Evolutionary conservation across 805 yeast species (phyloP), one percentile per base, ranked within the genome.

Genomic region (Pichia occidentalis): DNA sequence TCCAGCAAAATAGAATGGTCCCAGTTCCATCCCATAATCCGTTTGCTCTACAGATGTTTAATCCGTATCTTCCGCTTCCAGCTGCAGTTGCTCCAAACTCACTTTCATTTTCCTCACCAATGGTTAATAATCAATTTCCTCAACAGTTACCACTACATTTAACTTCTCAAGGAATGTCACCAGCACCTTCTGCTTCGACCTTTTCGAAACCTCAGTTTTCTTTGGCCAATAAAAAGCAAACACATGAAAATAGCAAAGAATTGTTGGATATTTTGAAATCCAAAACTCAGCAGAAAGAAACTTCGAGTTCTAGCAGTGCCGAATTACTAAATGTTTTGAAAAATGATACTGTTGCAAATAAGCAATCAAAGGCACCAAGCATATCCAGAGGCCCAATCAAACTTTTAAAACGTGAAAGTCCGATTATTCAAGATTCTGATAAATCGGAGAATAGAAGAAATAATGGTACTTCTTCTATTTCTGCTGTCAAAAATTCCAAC

Each of bases 181-280:
- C 29, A 24, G 58, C 59, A 6, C 64, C 64, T 21, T 54, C 54
- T 14, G 57, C 61, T 7, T 56, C 60, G 2, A 43, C 59, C 3
- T 49, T 61, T 25, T 52, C 50, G 31, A 61, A 54, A 38, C 64
- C 65, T n/a, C 50, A 51, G 12, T 51, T 57, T 37, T 51, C 37
- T 10, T 41, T 53, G 11, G 40, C 50, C 11, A 48, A 50, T 37
- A 47, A 47, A 24, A 53, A 56, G 33, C 52, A 62, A n/a, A 57
- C 54, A 27, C 57, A 51, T 37, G 47, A 60, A 1, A 52, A 61
- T 35, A 53, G 62, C 37, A 57, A 54, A 33, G 57, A 60, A 40
- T 34, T 62, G 22, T 40, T 62, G 37, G 52, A 57, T 30, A 47
- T 60, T 20, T 39, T 56, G 27, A 56, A 51, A 13, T 44, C 51